Base-by-base conservation (phyloP, 2,329 filamentous ascomycete species). In the Fusarium sp. region DNA sequence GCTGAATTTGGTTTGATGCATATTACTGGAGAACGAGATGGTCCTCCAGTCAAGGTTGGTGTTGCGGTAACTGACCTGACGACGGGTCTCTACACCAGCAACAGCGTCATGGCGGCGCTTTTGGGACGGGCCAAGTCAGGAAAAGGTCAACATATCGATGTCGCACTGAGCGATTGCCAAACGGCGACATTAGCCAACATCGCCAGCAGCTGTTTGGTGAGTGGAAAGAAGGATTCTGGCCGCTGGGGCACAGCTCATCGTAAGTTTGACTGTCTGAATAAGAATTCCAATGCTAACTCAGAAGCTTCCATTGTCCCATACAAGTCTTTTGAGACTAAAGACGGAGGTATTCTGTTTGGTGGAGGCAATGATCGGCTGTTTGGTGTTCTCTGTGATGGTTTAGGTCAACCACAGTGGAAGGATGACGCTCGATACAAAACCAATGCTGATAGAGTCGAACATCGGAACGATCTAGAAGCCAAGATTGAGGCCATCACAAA, bases 1-100 rank as follows among this genome's bases (percentile, higher is more conserved):
- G 96, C 96, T 67, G 96, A 98, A 81, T 95, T 99, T 84, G 96
- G 96, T 2, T 85, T 99, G 63, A 99, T 99, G 96, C 96, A 99
- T 83, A 98, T 99, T 77, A 99, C 96, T 0, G 96, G 96, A 36
- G 89, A 89, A 69, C 89, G 95, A 62, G 93, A 97, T 77, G 95
- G 95, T 0, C 92, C 95, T 4, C 96, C 96, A 0, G 96, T 98
- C 42, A 99, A 99, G 83, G 96, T 99, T 6, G 96, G 96, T 24
- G 96, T 99, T 6, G 96, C 96, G 5, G 96, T 99, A 7, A 98
- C 96, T 0, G 96, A 99, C 82, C 84, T 99, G 56, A 98, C 96
- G 0, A 98, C 96, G 0, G 96, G 96, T 0, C 84, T 99, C 9
- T 99, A 99, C 83, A 96, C 95, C 3, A 95, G 93, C 76, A 98